These are phyloP conservation scores for Pichia sp. DNA, from an alignment of 1,139 yeast genomes.

Conservation along the genomic window DNA sequence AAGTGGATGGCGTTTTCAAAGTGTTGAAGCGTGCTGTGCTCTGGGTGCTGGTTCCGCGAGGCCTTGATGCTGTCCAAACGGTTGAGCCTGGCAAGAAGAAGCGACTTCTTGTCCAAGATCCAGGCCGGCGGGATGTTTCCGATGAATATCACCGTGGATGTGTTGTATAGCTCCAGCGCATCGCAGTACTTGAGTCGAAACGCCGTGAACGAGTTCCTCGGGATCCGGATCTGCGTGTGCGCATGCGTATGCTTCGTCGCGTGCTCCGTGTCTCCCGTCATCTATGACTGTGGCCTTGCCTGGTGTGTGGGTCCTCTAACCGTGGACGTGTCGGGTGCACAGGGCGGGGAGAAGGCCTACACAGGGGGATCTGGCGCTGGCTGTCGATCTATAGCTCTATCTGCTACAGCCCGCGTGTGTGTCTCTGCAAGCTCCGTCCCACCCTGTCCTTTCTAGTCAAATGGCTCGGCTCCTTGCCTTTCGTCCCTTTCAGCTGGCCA, in stretches of 20 bases:
- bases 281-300: not conserved
- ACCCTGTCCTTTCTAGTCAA: too few species aligned
- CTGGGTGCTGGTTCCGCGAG: not conserved
- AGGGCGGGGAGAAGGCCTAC: not conserved
- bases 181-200: constrained; percentile 53
- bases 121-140: constrained; percentile 68
- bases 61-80: constrained; percentile 7
- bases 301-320: not conserved
- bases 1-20: constrained; percentile 10
- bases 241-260: not conserved
- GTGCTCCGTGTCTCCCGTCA: not conserved
- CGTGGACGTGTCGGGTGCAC: not conserved
- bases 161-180: constrained; percentile 46
- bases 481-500: not conserved
- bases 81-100: constrained; percentile 19
- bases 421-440: too few species aligned
- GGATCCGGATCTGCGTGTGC: constrained; percentile 24
- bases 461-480: too few species aligned
- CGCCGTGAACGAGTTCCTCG: constrained; percentile 56
- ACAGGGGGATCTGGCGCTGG: too few species aligned
- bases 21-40: constrained; percentile 4
- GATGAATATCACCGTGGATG: constrained; percentile 49
- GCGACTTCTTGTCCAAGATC: constrained; percentile 39
- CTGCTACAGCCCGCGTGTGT: too few species aligned
- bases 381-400: too few species aligned